Conservation (phyloP, 2,329 filamentous ascomycete genomes). For the Sporothrix dimorphospora region DNA sequence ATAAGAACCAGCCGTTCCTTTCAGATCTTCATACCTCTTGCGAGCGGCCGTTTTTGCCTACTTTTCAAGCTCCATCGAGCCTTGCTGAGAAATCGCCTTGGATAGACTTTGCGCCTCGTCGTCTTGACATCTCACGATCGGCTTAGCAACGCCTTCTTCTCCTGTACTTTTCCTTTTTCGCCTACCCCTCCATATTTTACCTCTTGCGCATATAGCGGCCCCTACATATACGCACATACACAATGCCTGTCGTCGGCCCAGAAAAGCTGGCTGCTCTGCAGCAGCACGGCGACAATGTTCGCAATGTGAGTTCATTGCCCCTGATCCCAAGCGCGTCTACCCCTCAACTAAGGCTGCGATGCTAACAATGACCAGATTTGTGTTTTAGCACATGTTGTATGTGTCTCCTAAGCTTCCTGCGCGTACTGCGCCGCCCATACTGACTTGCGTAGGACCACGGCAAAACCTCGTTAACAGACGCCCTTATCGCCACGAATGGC, state of each 20-base stretch:
- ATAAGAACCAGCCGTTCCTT: background rate
- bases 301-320: too few species aligned
- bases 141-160: too few species aligned
- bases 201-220: background rate
- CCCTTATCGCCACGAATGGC: slow-evolving; percentile 95
- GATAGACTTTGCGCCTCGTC: background rate
- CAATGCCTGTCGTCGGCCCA: slow-evolving; percentile 88
- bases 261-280: slow-evolving; percentile 92
- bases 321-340: too few species aligned
- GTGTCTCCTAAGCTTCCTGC: too few species aligned
- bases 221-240: background rate
- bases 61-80: background rate
- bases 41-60: background rate
- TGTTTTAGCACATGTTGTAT: slow-evolving; percentile 93
- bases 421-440: too few species aligned
- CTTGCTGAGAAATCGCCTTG: background rate
- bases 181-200: background rate
- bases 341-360: too few species aligned
- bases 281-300: slow-evolving; percentile 81
- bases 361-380: too few species aligned
- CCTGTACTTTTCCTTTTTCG: background rate
- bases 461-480: slow-evolving; percentile 96
- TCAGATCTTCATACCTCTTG: background rate
- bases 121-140: background rate
- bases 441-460: too few species aligned